phyloP scores from a whole-genome alignment of 1,284 basidiomycete genomes.

The Flammula alnicola region DNA sequence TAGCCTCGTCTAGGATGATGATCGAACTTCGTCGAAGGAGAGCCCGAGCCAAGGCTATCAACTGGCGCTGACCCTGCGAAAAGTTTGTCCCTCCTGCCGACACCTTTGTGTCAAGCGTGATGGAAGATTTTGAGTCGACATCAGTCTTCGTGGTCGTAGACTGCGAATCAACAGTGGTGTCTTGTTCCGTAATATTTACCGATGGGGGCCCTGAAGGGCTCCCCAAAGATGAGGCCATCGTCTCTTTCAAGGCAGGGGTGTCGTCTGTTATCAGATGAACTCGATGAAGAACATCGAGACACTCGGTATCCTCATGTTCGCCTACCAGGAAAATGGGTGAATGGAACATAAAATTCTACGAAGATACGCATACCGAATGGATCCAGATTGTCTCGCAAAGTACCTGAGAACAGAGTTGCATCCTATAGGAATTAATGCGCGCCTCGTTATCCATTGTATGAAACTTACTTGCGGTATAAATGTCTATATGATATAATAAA shows the following conservation, averaged over 20 bases:
- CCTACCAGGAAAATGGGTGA: slow-evolving; percentile 46
- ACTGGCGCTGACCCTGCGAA: slow-evolving; percentile 83
- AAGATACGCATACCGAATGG: slow-evolving; percentile 63
- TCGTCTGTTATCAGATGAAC: slow-evolving; percentile 65
- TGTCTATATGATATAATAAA: slow-evolving; percentile 51
- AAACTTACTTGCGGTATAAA: slow-evolving; percentile 75
- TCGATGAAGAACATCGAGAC: slow-evolving; percentile 65
- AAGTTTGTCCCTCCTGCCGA: slow-evolving; percentile 84
- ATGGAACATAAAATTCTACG: not conserved
- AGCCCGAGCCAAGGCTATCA: slow-evolving; percentile 82
- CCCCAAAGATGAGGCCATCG: slow-evolving; percentile 43
- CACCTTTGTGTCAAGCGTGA: slow-evolving; percentile 75
- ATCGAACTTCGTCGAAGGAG: slow-evolving; percentile 77
- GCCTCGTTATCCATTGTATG: not conserved
- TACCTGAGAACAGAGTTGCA: slow-evolving; percentile 85
- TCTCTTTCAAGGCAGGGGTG: slow-evolving; percentile 49
- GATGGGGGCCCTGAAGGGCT: slow-evolving; percentile 54
- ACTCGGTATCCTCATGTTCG: slow-evolving; percentile 84
- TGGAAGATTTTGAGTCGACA: slow-evolving; percentile 52
- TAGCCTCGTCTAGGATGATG: slow-evolving; percentile 86
- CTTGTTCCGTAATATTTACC: slow-evolving; percentile 40
- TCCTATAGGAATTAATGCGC: slow-evolving; percentile 51
- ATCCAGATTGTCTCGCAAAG: slow-evolving; percentile 85
- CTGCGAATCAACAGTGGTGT: slow-evolving; percentile 37
- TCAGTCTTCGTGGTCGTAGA: slow-evolving; percentile 51